Base-by-base conservation (phyloP, 2,329 filamentous ascomycete species). In the Neocatenulostroma microsporum region DNA sequence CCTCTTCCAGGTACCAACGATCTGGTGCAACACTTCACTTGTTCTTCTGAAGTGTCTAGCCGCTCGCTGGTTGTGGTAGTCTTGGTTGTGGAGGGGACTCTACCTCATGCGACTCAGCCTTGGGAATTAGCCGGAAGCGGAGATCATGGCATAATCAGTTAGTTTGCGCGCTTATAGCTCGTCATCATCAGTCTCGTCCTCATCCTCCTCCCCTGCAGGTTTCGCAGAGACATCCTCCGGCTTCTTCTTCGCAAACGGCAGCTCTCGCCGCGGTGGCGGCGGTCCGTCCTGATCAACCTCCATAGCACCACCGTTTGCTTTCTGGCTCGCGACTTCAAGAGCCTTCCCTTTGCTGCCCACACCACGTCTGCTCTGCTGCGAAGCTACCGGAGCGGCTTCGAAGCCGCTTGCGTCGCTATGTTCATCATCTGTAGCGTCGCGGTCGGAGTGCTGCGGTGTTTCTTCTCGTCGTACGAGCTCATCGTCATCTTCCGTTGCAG, bases 401-500 rank as follows among this genome's bases (percentile, higher is more conserved):
- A 35, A 35, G 12, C 17, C 17, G 24, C 24, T 32, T n/a, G n/a
- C n/a, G 2, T 26, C 21, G 15, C 29, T 19, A 19, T 43, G 39
- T 35, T 49, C 45, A 11, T 27, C 39, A 20, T 40, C 43, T 5
- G 46, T 46, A 33, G 38, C 36, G 13, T 52, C 49, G 8, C 30
- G 31, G 14, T 52, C 51, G 13, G 48, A 48, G 18, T 39, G 40
- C 17, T 47, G 46, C 21, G 48, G 46, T 4, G 45, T 52, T 19
- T 46, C 42, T 24, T 45, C 40, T 14, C 43, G 41, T 14, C 28
- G 47, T 4, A 44, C 41, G 12, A 54, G 49, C 11, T 61, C 58
- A 13, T 62, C 53, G 4, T 52, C 46, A 12, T 62, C 58, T 17
- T 62, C 58, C 4, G 62, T 58, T 7, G 55, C 58, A 10, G 58